Conservation (phyloP, 768 basidiomycete species). For the Kwoniella sp. region DNA sequence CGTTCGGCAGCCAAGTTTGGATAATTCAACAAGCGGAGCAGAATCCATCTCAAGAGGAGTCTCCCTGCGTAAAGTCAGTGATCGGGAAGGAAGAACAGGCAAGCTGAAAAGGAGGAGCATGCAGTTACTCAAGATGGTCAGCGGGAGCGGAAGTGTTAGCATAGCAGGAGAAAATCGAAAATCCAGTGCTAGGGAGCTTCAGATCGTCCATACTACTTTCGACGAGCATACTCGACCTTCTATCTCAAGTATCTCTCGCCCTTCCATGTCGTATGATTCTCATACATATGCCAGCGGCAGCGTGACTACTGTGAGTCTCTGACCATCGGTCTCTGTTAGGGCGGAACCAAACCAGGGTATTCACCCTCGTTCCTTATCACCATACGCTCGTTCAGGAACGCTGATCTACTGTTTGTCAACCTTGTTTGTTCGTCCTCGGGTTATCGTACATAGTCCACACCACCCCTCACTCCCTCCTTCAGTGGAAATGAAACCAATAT, state of each 20-base stretch:
- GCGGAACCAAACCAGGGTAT: too few species aligned
- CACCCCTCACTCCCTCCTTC: neutral
- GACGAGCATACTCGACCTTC: conserved; percentile 1
- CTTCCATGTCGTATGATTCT: neutral
- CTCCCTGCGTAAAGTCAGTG: neutral
- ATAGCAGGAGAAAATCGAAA: neutral
- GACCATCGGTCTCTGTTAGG: neutral
- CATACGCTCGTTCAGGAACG: neutral
- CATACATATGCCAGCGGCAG: neutral
- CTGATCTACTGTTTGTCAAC: neutral
- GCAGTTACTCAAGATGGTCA: conserved; percentile 19
- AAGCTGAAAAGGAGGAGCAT: conserved; percentile 21
- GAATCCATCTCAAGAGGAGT: too few species aligned
- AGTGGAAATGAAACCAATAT: neutral
- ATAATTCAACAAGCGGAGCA: too few species aligned
- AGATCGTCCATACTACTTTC: conserved; percentile 5
- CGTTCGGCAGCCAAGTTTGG: too few species aligned
- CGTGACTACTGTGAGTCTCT: neutral
- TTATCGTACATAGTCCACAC: neutral
- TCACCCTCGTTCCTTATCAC: conserved; percentile 1
- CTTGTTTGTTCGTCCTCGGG: neutral
- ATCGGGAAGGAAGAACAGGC: conserved; percentile 4
- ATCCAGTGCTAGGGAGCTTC: neutral
- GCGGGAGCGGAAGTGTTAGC: neutral
- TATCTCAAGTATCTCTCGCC: neutral